A percentile compares a stretch with the other conserved stretches of the same genome.
phyloP scores from a whole-genome alignment of 2,329 filamentous ascomycete species.

The Aspergillus terreus region DNA sequence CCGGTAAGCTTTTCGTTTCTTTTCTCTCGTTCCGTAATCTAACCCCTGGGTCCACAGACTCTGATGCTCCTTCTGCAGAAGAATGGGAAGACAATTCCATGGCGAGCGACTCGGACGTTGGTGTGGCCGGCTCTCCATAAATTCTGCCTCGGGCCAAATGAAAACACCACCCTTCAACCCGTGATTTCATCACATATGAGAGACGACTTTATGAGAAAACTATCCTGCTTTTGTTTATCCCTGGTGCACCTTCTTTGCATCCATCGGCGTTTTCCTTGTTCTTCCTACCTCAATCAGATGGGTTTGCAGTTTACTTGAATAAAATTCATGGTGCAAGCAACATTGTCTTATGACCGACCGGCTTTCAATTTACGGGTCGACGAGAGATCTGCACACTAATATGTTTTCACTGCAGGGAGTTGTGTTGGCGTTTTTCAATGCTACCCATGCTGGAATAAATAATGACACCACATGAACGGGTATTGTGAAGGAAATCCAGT shows the following conservation, averaged over 20 bases:
- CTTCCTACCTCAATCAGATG: constrained; percentile 8
- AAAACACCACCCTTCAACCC: constrained; percentile 1
- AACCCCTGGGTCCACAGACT: constrained; percentile 27
- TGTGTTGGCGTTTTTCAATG: no score
- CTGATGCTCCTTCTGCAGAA: constrained; percentile 38
- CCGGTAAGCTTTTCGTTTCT: constrained; percentile 30
- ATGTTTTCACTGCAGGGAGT: no score
- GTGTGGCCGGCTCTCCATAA: constrained; percentile 35
- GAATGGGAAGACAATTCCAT: constrained; percentile 43
- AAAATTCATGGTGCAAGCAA: not conserved
- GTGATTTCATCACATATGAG: constrained; percentile 23
- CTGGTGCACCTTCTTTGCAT: constrained; percentile 18
- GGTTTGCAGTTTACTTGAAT: constrained; percentile 2
- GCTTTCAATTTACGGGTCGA: not conserved
- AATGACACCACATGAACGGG: not conserved
- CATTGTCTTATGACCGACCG: not conserved
- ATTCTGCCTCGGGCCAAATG: not conserved
- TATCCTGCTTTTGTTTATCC: constrained; percentile 5
- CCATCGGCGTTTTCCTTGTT: constrained; percentile 20
- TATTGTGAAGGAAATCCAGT: no score
- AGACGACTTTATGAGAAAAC: constrained; percentile 22
- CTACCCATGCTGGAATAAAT: not conserved
- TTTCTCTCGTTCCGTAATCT: constrained; percentile 17
- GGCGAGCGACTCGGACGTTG: constrained; percentile 40
- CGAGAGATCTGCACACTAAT: no score